Conservation (phyloP, 2,329 filamentous ascomycete species). For the Thielaviopsis euricoi region DNA sequence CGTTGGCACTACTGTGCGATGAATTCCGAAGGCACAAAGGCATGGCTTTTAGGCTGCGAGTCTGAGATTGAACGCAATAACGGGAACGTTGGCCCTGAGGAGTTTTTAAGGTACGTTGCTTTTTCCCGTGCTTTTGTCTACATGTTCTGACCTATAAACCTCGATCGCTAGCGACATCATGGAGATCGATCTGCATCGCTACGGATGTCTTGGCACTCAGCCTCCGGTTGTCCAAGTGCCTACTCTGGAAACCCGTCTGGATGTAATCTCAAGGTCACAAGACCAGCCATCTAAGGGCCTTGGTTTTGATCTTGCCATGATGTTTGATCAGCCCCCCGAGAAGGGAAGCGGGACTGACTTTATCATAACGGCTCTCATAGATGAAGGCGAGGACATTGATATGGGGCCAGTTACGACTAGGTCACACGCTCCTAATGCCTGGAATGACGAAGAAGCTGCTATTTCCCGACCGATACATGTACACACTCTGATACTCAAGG, state of each 20-base stretch:
- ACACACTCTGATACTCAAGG: conserved; percentile 83
- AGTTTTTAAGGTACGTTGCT: conserved; percentile 51
- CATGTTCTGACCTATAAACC: conserved; percentile 13
- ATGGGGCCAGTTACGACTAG: conserved; percentile 29
- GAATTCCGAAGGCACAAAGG: conserved; percentile 87
- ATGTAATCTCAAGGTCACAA: neutral
- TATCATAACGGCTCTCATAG: conserved; percentile 71
- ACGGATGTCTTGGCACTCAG: conserved; percentile 76
- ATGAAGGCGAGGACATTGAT: conserved; percentile 56
- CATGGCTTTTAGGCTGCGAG: conserved; percentile 88
- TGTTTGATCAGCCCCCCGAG: conserved; percentile 78
- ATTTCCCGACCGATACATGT: conserved; percentile 82
- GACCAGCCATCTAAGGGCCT: conserved; percentile 46
- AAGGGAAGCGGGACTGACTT: conserved; percentile 81
- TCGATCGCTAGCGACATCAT: conserved; percentile 57
- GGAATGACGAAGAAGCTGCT: conserved; percentile 43
- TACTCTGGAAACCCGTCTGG: conserved; percentile 29
- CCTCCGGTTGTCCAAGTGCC: conserved; percentile 36
- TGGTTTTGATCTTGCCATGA: conserved; percentile 67
- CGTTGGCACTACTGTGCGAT: conserved; percentile 97
- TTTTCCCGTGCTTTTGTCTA: neutral
- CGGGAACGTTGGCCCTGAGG: conserved; percentile 58
- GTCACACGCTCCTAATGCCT: conserved; percentile 29
- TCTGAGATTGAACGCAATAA: conserved; percentile 54
- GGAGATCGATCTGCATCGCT: conserved; percentile 80